Evolutionary conservation across 2,329 filamentous ascomycete species (phyloP), one percentile per base, ranked within the genome.

Genomic region (Aurifilum marmelostoma): DNA sequence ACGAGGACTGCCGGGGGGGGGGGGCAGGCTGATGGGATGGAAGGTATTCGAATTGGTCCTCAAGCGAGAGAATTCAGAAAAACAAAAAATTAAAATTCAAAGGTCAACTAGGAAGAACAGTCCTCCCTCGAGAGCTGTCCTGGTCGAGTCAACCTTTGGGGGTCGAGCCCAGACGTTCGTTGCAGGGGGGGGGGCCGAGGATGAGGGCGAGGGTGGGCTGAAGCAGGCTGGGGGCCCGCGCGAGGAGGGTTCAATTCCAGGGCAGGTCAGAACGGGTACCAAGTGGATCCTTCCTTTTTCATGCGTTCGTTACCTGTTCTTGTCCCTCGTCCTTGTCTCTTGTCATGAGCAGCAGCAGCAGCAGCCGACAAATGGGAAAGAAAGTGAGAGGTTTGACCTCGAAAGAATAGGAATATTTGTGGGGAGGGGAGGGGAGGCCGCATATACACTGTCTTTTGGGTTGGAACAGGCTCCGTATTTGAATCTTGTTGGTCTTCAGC

Each of bases 261-360:
- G 64, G 32, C 54, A 60, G 39, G 64, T 66, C 64, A 4, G n/a
- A 24, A 63, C 41, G 39, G 61, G 27, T 39, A 39, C 52, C 39
- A 60, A 66, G 64, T 66, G 64, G 64, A 50, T 50, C 64, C 64
- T 60, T 32, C 54, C 64, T 60, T 59, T 47, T 66, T 66, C 52
- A 65, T 65, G 63, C 63, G 52, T 27, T 62, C 34, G 32, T 63
- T 18, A 43, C 39, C 61, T 29, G n/a, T 62, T 27, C 39, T 43
- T 16, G n/a, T 4, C 60, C 24, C n/a, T 63, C 11, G 37, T 43
- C n/a, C n/a, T 54, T 27, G 24, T 18, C n/a, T 3, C 12, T 47
- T n/a, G 21, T 47, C 21, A 2, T 9, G 43, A n/a, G 21, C 21
- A 47, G 21, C 18, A 47, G 18, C 41, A 47, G 14, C 16, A 18